Evolutionary conservation across 208 protist species (phyloP).

Genomic region (Leishmania gerbilli): DNA sequence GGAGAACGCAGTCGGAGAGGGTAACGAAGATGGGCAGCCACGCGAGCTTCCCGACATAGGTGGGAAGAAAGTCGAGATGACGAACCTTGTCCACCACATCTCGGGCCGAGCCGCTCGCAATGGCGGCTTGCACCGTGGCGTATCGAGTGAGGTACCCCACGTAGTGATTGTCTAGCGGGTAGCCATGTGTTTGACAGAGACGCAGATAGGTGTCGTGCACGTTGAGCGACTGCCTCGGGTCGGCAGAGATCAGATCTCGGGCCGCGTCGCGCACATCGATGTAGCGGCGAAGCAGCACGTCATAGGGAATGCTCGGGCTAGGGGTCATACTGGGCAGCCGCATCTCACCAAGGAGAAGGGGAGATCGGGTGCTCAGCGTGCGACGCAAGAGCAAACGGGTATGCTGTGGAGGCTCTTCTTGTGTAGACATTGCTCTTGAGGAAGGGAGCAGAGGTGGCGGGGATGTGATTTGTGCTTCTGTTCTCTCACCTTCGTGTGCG

Average conservation of each 20-base stretch:
- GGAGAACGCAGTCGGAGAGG: slow-evolving; percentile 41
- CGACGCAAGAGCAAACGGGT: neutral
- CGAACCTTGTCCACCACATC: slow-evolving; percentile 9
- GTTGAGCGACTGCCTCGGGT: slow-evolving; percentile 4
- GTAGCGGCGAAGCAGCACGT: slow-evolving; percentile 6
- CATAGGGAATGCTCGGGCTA: neutral
- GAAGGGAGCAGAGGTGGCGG: neutral
- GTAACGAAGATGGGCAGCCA: slow-evolving; percentile 49
- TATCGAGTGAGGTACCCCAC: slow-evolving; percentile 8
- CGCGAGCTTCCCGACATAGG: slow-evolving; percentile 41
- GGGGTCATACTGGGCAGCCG: neutral
- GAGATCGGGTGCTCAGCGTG: neutral
- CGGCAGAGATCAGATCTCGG: slow-evolving; percentile 8
- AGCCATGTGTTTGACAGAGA: slow-evolving; percentile 6
- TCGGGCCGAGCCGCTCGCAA: neutral
- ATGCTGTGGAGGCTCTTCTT: neutral
- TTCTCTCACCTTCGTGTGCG: neutral
- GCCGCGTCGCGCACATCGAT: slow-evolving; percentile 1
- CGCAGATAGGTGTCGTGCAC: slow-evolving; percentile 10
- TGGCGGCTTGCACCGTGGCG: slow-evolving; percentile 7
- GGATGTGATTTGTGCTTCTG: neutral
- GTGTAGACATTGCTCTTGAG: neutral
- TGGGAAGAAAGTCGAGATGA: slow-evolving; percentile 33
- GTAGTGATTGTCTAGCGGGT: slow-evolving; percentile 2
- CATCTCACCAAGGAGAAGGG: neutral